Evolutionary conservation across 129 eudicot species (phyloP), one percentile per base, ranked within the genome.

Genomic region (Scalesia atractyloides): DNA sequence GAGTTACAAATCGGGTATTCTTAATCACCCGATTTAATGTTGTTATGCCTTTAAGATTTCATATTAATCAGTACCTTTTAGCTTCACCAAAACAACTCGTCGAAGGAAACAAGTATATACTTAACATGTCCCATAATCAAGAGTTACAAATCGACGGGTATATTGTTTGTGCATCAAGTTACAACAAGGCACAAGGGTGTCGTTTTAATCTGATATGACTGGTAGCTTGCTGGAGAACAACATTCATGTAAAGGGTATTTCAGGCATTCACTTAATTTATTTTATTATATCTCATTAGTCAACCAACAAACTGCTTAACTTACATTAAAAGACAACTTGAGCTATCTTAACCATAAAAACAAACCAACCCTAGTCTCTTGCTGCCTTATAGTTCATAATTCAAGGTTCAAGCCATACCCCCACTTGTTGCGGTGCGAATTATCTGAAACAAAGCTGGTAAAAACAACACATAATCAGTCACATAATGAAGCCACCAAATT

Each of bases 381-480:
- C 62, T 63, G 70, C 51, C 79, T 51, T 11, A 67, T 44, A 43
- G 63, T 34, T 54, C 69, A 63, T 57, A 47, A 54, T 68, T 59
- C 22, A n/a, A n/a, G 69, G 36, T 61, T 82, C 72, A 86, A 43
- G 91, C 86, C 85, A 83, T 80, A 71, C 88, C 91, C 80, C 91
- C 87, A 74, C 86, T 86, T 37, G 86, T 83, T 60, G 91, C 91
- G 0, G 91, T 86, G 48, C 88, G 87, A 66, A 86, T 86, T 46
- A 86, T 86, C 86, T 86, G 91, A 41, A 86, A 80, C 75, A 86
- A 73, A 70, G 90, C 90, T 86, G 90, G 70, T 75, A 79, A 19
- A 63, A 43, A n/a, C 59, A 13, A 75, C 49, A 15, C 34, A 48
- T 16, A 49, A 68, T 71, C 68, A 54, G 67, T 63, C 41, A 43